Base-by-base conservation (phyloP, 768 basidiomycete species). In the Lentinula sp. region DNA sequence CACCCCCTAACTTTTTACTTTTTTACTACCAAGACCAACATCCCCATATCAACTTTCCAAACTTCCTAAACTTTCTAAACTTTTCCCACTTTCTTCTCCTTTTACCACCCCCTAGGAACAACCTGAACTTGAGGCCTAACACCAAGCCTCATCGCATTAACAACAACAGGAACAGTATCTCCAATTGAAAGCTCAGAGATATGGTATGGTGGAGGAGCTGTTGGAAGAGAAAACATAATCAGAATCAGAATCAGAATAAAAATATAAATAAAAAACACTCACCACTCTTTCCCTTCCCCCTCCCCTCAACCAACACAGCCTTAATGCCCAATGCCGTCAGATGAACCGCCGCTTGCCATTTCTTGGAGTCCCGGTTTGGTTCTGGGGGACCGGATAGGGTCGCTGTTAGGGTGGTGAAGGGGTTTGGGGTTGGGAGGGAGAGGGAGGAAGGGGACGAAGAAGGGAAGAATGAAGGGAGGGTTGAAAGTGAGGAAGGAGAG, bases 61-160 rank as follows among this genome's bases (percentile, higher is more conserved):
- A 28, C 28, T 28, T 4, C 28, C 28, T 28, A 28, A 28, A 28
- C 28, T 28, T 4, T 28, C 28, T 28, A 28, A 28, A 3, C 23
- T 23, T 23, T 23, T 23, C 3, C 2, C 23, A 2, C 23, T 4
- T 28, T 28, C 28, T 28, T 28, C 28, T 28, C 28, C 28, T 28
- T 28, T 28, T 4, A 55, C 4, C n/a, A 7, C 28, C 15, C 5
- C 49, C 49, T 57, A 10, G 53, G 45, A 5, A 46, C 23, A 11
- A 73, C 50, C 11, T 67, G 52, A 21, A 73, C 63, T 46, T 57
- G 68, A 28, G 74, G 70, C n/a, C 61, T 64, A 31, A 67, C 61
- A 31, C 75, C 74, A 28, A 74, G 51, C 48, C 69, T 65, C 46
- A 77, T 65, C 10, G 60, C 59, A 39, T 64, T 65, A 16, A 77